phyloP scores from a whole-genome alignment of 2,329 filamentous ascomycete species.

The Chaetomium sp. region DNA sequence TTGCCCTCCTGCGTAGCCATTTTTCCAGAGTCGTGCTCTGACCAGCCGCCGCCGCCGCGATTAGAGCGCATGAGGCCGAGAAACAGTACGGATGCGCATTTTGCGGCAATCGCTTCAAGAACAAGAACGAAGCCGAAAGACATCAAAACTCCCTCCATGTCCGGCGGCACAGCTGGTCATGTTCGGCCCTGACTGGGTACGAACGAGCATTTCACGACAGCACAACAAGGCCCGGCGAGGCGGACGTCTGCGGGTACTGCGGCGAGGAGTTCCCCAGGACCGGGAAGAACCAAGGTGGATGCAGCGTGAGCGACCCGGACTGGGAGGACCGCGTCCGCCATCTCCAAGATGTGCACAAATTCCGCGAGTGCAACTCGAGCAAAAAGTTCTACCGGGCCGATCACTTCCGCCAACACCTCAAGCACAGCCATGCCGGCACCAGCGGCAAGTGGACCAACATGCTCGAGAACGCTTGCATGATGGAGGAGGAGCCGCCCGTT shows the following conservation, averaged over 20 bases:
- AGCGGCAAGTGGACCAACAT: slow-evolving; percentile 99
- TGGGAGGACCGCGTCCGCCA: slow-evolving; percentile 88
- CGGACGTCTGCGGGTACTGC: slow-evolving; percentile 91
- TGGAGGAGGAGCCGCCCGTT: slow-evolving; percentile 73
- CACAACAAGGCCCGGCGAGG: slow-evolving; percentile 63
- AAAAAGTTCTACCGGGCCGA: slow-evolving; percentile 99
- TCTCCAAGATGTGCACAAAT: slow-evolving; percentile 90
- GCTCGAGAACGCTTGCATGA: slow-evolving; percentile 95
- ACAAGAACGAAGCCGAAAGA: slow-evolving; percentile 96
- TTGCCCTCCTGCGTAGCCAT: neutral
- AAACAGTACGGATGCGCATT: slow-evolving; percentile 95
- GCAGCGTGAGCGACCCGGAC: slow-evolving; percentile 70
- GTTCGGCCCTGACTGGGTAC: slow-evolving; percentile 77
- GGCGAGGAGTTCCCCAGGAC: slow-evolving; percentile 78
- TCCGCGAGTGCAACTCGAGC: slow-evolving; percentile 94
- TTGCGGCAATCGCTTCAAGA: slow-evolving; percentile 95
- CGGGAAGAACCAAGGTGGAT: slow-evolving; percentile 41
- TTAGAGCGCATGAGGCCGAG: slow-evolving; percentile 83
- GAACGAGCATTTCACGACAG: slow-evolving; percentile 87
- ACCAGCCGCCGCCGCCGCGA: neutral
- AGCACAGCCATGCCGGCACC: slow-evolving; percentile 93
- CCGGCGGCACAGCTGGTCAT: slow-evolving; percentile 94
- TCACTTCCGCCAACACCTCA: slow-evolving; percentile 96
- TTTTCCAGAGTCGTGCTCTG: neutral
- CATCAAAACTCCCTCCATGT: slow-evolving; percentile 96